Evolutionary conservation across 768 basidiomycete genomes (phyloP).

Genomic region (Hysterangium stoloniferum): DNA sequence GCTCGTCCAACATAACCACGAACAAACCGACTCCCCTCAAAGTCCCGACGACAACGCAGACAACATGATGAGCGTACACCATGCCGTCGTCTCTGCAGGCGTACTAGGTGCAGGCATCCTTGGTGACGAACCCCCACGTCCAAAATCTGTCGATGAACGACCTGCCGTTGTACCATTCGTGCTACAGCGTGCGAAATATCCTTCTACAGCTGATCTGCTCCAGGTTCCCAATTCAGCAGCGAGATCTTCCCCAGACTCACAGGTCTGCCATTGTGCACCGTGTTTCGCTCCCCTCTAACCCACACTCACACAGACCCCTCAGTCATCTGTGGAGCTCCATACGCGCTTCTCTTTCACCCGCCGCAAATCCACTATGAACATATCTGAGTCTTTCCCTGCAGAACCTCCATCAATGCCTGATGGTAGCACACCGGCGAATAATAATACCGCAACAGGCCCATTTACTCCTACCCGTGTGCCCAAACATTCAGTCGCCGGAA

Average conservation of each 20-base stretch:
- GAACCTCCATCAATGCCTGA: conserved; percentile 11
- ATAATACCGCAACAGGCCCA: conserved; percentile 12
- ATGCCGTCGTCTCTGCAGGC: conserved; percentile 3
- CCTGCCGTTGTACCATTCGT: not conserved
- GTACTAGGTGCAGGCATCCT: conserved; percentile 6
- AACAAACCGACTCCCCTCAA: too few relatives aligned
- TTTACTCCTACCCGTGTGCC: conserved; percentile 15
- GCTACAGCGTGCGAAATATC: not conserved
- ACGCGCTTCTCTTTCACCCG: conserved; percentile 22
- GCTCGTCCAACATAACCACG: too few relatives aligned
- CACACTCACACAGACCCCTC: conserved; percentile 16
- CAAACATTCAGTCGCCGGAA: conserved; percentile 45
- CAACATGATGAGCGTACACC: not conserved
- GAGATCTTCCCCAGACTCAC: not conserved
- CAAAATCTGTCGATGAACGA: not conserved
- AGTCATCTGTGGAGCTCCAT: conserved; percentile 12
- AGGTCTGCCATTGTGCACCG: not conserved
- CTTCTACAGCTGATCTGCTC: not conserved
- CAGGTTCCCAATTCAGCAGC: not conserved
- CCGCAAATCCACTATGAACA: conserved; percentile 23
- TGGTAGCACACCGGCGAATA: conserved; percentile 1
- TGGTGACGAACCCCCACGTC: not conserved
- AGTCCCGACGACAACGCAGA: not conserved
- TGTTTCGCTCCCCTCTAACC: not conserved
- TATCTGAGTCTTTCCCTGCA: conserved; percentile 10